phyloP scores from a whole-genome alignment of 78 protist genomes.

The Speleostelium caveatum region DNA sequence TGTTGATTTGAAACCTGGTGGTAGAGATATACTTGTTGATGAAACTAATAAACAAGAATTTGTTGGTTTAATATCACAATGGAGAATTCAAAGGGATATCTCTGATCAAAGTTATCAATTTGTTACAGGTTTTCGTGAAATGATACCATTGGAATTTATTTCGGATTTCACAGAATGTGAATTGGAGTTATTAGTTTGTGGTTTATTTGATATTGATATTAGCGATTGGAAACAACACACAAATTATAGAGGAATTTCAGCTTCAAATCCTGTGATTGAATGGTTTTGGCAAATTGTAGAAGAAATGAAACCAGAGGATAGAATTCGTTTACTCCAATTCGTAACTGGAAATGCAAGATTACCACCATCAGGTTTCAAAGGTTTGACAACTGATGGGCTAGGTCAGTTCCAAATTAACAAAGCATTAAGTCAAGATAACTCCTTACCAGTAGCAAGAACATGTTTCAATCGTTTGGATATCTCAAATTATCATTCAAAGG shows the following conservation, averaged over 20 bases:
- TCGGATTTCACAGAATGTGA: slow-evolving; percentile 25
- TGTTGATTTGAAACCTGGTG: slow-evolving; percentile 23
- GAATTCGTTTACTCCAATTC: slow-evolving; percentile 29
- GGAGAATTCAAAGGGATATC: slow-evolving; percentile 33
- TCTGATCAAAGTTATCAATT: slow-evolving; percentile 30
- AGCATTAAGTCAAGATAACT: slow-evolving; percentile 8
- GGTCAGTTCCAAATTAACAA: slow-evolving; percentile 48
- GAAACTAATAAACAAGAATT: slow-evolving; percentile 43
- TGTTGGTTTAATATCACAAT: slow-evolving; percentile 6
- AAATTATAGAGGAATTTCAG: slow-evolving; percentile 15
- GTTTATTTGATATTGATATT: slow-evolving; percentile 22
- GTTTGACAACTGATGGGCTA: slow-evolving; percentile 18
- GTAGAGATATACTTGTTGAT: slow-evolving; percentile 22
- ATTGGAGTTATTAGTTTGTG: slow-evolving; percentile 40
- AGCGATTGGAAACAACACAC: slow-evolving; percentile 36
- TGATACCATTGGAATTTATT: slow-evolving; percentile 6
- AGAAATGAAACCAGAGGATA: slow-evolving; percentile 32
- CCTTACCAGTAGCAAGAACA: slow-evolving; percentile 30
- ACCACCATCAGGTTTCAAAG: slow-evolving; percentile 51
- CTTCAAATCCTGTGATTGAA: slow-evolving; percentile 15
- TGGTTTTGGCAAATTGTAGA: slow-evolving; percentile 53
- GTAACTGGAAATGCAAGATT: slow-evolving; percentile 43
- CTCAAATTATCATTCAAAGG: slow-evolving; percentile 33
- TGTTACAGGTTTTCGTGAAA: slow-evolving; percentile 20
- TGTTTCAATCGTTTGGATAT: slow-evolving; percentile 46